A percentile compares a stretch with the other conserved stretches of the same genome.
Evolutionary conservation across 768 basidiomycete species (phyloP).

Genomic region (Pleurotus giganteus): DNA sequence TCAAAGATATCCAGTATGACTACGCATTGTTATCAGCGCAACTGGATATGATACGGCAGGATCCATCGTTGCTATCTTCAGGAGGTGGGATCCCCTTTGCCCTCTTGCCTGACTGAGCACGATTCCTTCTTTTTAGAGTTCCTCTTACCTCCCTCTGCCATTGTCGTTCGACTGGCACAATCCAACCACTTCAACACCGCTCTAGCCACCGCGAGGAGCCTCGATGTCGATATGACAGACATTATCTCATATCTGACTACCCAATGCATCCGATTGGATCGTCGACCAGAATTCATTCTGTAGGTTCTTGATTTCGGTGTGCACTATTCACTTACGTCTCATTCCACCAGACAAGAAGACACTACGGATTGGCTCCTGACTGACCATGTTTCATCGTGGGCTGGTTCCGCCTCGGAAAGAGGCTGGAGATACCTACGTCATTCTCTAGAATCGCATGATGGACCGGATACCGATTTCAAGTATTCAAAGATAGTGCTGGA

Average conservation of each 20-base stretch:
- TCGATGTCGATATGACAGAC: constrained; percentile 85
- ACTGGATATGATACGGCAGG: constrained; percentile 68
- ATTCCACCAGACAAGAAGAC: constrained; percentile 56
- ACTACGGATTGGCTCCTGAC: constrained; percentile 81
- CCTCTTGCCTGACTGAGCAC: not conserved
- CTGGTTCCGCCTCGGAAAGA: constrained; percentile 74
- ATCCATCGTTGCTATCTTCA: constrained; percentile 57
- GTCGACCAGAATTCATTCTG: constrained; percentile 58
- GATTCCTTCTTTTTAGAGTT: constrained; percentile 36
- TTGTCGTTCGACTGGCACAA: constrained; percentile 79
- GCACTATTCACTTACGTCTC: constrained; percentile 9
- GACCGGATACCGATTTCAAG: constrained; percentile 61
- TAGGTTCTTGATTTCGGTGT: constrained; percentile 28
- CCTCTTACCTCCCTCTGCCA: constrained; percentile 54
- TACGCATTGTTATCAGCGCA: constrained; percentile 75
- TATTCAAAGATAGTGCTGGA: constrained; percentile 80
- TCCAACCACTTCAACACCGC: constrained; percentile 78
- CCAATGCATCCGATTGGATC: constrained; percentile 76
- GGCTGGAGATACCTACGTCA: constrained; percentile 89
- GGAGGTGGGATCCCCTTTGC: constrained; percentile 50
- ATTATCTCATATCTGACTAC: constrained; percentile 74
- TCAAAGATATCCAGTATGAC: constrained; percentile 78
- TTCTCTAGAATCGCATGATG: constrained; percentile 77
- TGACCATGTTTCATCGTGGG: constrained; percentile 80
- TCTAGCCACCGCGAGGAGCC: constrained; percentile 67